phyloP scores from a whole-genome alignment of 225 moss, liverwort and hornwort species.

The Physcomitrium patens region DNA sequence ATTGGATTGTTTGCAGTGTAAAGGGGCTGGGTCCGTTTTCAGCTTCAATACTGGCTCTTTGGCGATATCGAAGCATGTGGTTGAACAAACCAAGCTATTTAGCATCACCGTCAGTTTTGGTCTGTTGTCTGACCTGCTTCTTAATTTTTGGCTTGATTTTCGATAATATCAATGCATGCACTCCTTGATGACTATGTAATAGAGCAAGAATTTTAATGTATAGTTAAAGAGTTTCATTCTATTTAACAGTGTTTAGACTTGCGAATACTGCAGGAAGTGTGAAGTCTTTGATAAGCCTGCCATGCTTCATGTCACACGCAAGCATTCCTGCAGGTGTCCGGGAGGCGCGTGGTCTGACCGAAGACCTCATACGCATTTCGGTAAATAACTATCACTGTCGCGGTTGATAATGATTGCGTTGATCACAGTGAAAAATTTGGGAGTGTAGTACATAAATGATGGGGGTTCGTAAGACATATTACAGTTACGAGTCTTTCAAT shows the following conservation, averaged over 20 bases:
- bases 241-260: not conserved
- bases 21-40: constrained; percentile 68
- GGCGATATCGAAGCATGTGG: constrained; percentile 64
- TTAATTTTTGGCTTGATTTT: not conserved
- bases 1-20: constrained; percentile 39
- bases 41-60: constrained; percentile 74
- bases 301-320: constrained; percentile 98
- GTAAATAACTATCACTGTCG: constrained; percentile 42
- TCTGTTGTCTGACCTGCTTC: constrained; percentile 9
- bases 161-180: not conserved
- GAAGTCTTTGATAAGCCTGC: constrained; percentile 84
- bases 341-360: constrained; percentile 74
- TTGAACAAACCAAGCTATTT: constrained; percentile 61
- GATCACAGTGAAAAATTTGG: not conserved
- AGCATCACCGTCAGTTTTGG: constrained; percentile 74
- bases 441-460: not conserved
- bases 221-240: not conserved
- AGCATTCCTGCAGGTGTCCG: constrained; percentile 83
- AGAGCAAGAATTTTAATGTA: not conserved
- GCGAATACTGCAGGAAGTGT: constrained; percentile 68
- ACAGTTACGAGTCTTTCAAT: not conserved
- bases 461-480: not conserved
- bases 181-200: not conserved
- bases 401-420: not conserved
- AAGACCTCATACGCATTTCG: constrained; percentile 89